Percentiles rank a stretch among this genome's conserved stretches.
phyloP scores from a whole-genome alignment of 441 rosid species.

The Raphanus hybrid region DNA sequence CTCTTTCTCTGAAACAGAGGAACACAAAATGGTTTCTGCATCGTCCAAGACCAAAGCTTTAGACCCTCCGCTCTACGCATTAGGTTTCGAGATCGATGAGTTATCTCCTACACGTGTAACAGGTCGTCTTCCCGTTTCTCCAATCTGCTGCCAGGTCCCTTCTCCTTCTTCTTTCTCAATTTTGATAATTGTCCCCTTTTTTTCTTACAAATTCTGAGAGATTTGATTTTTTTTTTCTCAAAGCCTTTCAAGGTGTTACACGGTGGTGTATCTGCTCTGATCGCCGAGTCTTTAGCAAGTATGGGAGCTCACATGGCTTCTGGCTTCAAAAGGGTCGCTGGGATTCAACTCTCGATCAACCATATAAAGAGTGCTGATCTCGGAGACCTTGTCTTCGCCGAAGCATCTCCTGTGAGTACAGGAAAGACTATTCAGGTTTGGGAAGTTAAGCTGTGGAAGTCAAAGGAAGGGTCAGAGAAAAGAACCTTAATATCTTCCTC shows the following conservation, averaged over 20 bases:
- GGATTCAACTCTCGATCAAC: slow-evolving; percentile 82
- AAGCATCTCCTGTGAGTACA: slow-evolving; percentile 67
- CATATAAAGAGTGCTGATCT: slow-evolving; percentile 76
- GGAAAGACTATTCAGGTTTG: slow-evolving; percentile 87
- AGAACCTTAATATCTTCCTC: slow-evolving; percentile 36
- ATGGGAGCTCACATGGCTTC: slow-evolving; percentile 91
- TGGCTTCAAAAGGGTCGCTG: slow-evolving; percentile 78
- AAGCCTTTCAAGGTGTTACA: slow-evolving; percentile 96
- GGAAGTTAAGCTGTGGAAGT: slow-evolving; percentile 44
- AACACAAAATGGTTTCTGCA: slow-evolving; percentile 36
- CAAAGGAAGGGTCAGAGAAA: slow-evolving; percentile 5
- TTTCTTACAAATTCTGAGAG: background rate
- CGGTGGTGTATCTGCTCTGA: slow-evolving; percentile 93
- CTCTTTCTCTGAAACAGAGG: slow-evolving; percentile 7
- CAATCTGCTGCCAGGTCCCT: slow-evolving; percentile 67
- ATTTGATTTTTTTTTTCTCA: background rate
- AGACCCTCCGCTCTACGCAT: slow-evolving; percentile 49
- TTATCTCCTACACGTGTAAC: slow-evolving; percentile 59
- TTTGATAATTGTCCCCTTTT: slow-evolving; percentile 6
- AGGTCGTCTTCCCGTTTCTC: slow-evolving; percentile 67
- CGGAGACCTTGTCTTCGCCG: slow-evolving; percentile 74
- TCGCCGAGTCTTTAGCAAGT: slow-evolving; percentile 87
- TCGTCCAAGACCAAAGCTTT: slow-evolving; percentile 50
- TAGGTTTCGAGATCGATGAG: slow-evolving; percentile 71
- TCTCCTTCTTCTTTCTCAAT: background rate